Evolutionary conservation across 78 protist genomes (phyloP).

Genomic region (Mastigamoeba balamuthi): DNA sequence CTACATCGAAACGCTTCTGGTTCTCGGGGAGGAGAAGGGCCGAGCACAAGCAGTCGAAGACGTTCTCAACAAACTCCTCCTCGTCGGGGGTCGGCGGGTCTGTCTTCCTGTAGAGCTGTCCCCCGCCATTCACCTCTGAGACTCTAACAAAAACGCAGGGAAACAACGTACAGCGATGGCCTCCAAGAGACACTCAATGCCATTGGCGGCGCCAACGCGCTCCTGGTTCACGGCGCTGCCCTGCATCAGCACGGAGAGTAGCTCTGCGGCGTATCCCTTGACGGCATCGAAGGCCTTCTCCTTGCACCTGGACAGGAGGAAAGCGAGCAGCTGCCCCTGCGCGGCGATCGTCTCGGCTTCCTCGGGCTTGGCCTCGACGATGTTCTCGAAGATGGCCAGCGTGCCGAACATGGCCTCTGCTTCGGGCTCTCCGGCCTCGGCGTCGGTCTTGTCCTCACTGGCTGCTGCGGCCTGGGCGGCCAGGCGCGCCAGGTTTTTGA

Average conservation of each 20-base stretch:
- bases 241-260: constrained; percentile 27
- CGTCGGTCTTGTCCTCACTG: not conserved
- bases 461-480: not conserved
- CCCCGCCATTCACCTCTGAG: not conserved
- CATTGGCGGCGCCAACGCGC: constrained; percentile 4
- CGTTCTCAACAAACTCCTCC: constrained; percentile 26
- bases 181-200: constrained; percentile 23
- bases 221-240: not conserved
- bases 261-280: constrained; percentile 18
- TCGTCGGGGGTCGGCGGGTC: constrained; percentile 20
- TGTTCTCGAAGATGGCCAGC: constrained; percentile 21
- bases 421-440: not conserved
- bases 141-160: not conserved
- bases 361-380: too few species aligned
- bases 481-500: not conserved
- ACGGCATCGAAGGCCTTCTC: not conserved
- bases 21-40: not conserved
- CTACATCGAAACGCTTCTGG: constrained; percentile 11
- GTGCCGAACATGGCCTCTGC: constrained; percentile 14
- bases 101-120: constrained; percentile 2
- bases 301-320: not conserved
- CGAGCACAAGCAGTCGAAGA: constrained; percentile 23
- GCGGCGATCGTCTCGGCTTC: too few species aligned
- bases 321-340: too few species aligned
- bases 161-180: not conserved